Base-by-base conservation (phyloP, 345 rosid genomes). In the Fremontodendron californicum region DNA sequence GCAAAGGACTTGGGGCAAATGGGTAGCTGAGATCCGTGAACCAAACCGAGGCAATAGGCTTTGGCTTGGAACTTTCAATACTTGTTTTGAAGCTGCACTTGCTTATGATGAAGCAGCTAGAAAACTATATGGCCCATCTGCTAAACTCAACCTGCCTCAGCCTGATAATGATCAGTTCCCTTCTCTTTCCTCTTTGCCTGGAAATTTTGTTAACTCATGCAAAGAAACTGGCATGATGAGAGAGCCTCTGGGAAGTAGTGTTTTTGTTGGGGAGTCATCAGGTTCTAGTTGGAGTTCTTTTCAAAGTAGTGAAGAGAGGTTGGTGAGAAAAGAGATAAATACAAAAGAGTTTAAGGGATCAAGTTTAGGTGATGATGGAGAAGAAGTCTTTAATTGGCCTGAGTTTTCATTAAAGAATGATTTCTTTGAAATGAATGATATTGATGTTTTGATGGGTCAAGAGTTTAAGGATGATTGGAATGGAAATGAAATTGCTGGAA, bases 1-100 rank as follows among this genome's bases (percentile, higher is more conserved):
- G 12, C 89, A 86, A 80, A 75, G 89, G 52, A 86, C 89, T 9
- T 84, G 89, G 89, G 87, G 87, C 18, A 86, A 86, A 64, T 86
- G 89, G 87, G 89, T 86, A 1, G 84, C 86, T 2, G 89, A 86
- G 75, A 86, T 86, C 21, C 67, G 89, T 27, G 86, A 84, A 57
- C 86, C 87, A 31, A 86, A 82, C 62, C 78, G 84, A 5, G 89
- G 89, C 9, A 81, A 82, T 6, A 84, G 89, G 29, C 86, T 84
- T 72, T 86, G 89, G 87, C 84, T 84, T 13, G 89, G 87, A 33
- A 86, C 89, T 27, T 86, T 84, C 63, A 81, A 82, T 77, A 85
- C 83, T 18, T 74, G 54, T 18, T 29, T 25, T 39, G 77, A 74
- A 35, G 77, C 68, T 16, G 68, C 68, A 29, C 35, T 74, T 10